Percentiles rank a stretch among this genome's conserved stretches.
These are phyloP conservation scores for Chaetomidium leptoderma DNA, from an alignment of 495 filamentous ascomycete genomes.

Conservation along the genomic window DNA sequence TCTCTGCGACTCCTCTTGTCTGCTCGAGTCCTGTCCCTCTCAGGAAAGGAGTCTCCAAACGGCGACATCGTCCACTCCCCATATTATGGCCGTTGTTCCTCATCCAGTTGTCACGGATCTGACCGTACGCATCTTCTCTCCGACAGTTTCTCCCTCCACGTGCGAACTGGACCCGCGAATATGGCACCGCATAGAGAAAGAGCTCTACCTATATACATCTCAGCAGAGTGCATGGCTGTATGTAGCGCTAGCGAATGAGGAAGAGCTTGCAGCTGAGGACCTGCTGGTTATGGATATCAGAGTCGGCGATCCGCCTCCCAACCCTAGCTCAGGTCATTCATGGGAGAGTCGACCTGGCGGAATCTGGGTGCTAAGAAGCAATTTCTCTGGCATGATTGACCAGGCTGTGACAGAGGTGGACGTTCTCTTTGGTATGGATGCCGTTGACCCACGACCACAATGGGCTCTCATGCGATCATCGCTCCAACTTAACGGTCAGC, in stretches of 20 bases:
- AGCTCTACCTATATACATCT: constrained; percentile 1
- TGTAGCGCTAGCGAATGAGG: not conserved
- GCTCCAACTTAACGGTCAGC: constrained; percentile 1
- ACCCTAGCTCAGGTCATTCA: not conserved
- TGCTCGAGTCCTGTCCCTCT: not conserved
- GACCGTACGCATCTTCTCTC: not conserved
- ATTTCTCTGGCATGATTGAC: not conserved
- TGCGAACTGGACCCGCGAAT: not conserved
- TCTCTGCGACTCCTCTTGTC: not conserved
- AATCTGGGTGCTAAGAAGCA: not conserved
- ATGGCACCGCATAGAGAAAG: not conserved
- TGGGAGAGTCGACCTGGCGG: constrained; percentile 1
- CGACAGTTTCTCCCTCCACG: not conserved
- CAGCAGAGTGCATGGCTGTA: not conserved
- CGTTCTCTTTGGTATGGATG: not conserved
- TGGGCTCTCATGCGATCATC: constrained; percentile 1
- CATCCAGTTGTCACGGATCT: not conserved
- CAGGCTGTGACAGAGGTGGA: constrained; percentile 2
- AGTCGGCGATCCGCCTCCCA: not conserved
- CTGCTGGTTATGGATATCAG: not conserved
- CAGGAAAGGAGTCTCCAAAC: not conserved
- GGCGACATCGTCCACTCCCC: not conserved
- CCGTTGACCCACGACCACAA: constrained; percentile 1
- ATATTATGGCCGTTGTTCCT: not conserved
- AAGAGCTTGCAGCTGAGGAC: not conserved